Evolutionary conservation across 2,329 filamentous ascomycete genomes (phyloP).

Genomic region (Cadophora sp.): DNA sequence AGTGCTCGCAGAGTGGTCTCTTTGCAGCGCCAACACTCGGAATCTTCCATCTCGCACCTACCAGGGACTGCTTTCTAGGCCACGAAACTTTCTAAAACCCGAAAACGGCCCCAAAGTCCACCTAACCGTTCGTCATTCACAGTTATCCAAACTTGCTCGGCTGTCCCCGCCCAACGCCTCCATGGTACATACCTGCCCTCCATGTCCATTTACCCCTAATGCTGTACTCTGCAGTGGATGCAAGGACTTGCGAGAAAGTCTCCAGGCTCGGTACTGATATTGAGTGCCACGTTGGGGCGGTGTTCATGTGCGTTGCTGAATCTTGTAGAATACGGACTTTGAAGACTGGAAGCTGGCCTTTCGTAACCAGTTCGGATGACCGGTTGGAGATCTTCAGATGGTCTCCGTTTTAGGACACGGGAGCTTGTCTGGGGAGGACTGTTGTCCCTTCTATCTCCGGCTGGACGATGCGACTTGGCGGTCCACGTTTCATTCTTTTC

Average conservation of each 20-base stretch:
- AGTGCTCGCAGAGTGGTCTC: neutral
- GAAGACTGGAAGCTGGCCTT: neutral
- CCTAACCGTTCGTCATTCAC: neutral
- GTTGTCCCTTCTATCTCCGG: neutral
- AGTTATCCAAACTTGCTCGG: neutral
- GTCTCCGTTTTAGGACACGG: neutral
- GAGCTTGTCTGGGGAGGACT: neutral
- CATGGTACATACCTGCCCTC: neutral
- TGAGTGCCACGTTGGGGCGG: neutral
- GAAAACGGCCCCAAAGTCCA: neutral
- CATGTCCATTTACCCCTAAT: slow-evolving; percentile 8
- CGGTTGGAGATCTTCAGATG: neutral
- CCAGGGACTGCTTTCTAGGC: neutral
- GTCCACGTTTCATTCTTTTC: neutral
- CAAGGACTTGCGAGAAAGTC: neutral
- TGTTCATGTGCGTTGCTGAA: neutral
- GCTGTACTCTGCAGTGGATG: slow-evolving; percentile 1
- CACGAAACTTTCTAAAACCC: neutral
- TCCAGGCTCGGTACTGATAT: neutral
- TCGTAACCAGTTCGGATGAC: neutral
- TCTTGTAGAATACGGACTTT: no score
- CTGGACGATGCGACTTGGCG: neutral
- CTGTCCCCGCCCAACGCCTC: neutral
- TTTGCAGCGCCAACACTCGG: neutral
- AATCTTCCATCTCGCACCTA: neutral